Base-by-base conservation (phyloP, 345 rosid genomes). In the Linum lewisii region DNA sequence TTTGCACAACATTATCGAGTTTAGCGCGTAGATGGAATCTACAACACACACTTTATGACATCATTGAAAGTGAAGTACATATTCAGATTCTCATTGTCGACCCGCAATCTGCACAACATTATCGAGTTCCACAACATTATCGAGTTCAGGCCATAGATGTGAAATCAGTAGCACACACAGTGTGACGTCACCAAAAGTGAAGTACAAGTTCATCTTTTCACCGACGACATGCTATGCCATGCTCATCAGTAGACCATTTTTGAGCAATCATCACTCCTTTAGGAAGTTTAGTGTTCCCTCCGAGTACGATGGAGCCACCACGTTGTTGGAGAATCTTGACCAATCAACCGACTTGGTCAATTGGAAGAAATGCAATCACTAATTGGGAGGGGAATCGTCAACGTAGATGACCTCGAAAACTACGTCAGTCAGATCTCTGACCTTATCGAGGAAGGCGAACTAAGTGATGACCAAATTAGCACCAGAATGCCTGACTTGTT, bases 171-270 rank as follows among this genome's bases (percentile, higher is more conserved):
- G 53, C 45, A 88, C 96, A 55, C 98, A 91, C 2, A 91, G 66
- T 1, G 88, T 77, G 23, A 86, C 87, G 57, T 88, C 98, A 21
- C 81, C 78, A 21, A 49, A 25, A 51, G 60, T 78, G 25, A 88
- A 51, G 55, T 79, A 75, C 5, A 91, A 66, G 51, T 91, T 91
- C 2, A 96, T 95, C 60, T 86, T 91, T 34, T 86, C 90, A 20
- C 98, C 98, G 24, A 88, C 98, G 0, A 91, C 98, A n/a, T 84
- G 96, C 61, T 91, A 95, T 0, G 98, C 98, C 14, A 91, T 86
- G 64, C 96, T 88, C 1, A 92, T 91, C 44, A 84, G 73, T 59
- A 91, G 61, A 72, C 92, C 83, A 62, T 79, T 80, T 69, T 91
- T 96, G 0, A 96, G 86, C 21, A 91, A 61, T 15, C 88, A 53